Evolutionary conservation across 2,329 filamentous ascomycete genomes (phyloP), one percentile per base, ranked within the genome.

Genomic region (Botrytis galanthina): DNA sequence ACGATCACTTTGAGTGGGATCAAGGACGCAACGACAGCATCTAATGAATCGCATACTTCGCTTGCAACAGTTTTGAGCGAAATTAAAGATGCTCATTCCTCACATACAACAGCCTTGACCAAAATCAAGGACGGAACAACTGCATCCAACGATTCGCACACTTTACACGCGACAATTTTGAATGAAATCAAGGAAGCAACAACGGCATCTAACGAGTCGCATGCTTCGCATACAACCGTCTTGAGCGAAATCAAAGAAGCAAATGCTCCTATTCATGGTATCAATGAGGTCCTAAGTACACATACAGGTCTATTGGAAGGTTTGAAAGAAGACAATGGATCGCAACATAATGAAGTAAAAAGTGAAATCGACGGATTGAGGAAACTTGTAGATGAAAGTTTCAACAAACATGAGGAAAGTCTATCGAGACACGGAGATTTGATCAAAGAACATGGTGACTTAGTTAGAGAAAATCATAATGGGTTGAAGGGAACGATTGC

Each of bases 401-500:
- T 32, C 7, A 48, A 3, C 7, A 63, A 71, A 42, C 78, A 78
- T 60, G 44, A 71, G 48, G 48, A 79, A 26, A 79, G 75, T 14
- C n/a, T 69, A 22, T 32, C 12, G 4, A 57, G 32, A 32, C 77
- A 78, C 70, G 70, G 75, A 3, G 77, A 75, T 10, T 69, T 57
- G 20, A 71, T 78, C 26, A 74, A 63, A 18, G 74, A 68, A 6
- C 75, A 78, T 51, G 70, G 74, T 6, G 73, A 67, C 9, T 35
- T 77, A 0, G 74, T 79, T 7, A 80, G 75, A 42, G 76, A 77
- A 26, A 74, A 79, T 8, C 78, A 79, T 35, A 72, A 76, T 22
- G 73, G 76, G 16, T 75, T 76, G 5, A 78, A 77, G 61, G 73
- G 70, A 16, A 74, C 76, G 0, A 75, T 79, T 63, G 77, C 77